These are phyloP conservation scores for Monosporozyma unispora DNA, from an alignment of 805 yeast species.

Conservation along the genomic window DNA sequence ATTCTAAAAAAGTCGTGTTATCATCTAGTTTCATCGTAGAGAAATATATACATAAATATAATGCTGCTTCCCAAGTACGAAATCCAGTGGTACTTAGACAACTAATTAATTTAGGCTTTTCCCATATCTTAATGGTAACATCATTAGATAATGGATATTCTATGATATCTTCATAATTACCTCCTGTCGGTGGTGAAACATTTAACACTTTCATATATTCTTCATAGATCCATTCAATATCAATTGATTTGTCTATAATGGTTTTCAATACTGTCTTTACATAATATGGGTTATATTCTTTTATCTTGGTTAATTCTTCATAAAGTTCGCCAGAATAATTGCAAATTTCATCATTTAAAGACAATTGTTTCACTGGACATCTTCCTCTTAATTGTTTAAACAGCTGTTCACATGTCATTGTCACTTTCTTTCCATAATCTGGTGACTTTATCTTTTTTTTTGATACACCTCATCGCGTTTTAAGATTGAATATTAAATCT, in stretches of 20 bases:
- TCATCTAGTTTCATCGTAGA: neutral
- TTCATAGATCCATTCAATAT: conserved; percentile 27
- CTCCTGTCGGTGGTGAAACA: conserved; percentile 9
- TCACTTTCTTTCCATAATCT: too few relatives aligned
- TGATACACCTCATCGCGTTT: neutral
- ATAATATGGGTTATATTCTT: conserved; percentile 42
- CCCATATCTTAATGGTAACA: conserved; percentile 32
- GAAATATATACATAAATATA: conserved; percentile 41
- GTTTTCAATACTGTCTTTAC: conserved; percentile 37
- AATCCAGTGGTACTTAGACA: conserved; percentile 81
- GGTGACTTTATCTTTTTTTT: neutral
- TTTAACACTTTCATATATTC: conserved; percentile 25
- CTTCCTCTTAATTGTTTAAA: conserved; percentile 10
- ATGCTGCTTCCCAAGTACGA: conserved; percentile 91
- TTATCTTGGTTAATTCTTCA: conserved; percentile 12
- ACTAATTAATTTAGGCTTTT: conserved; percentile 55
- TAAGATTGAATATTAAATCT: neutral
- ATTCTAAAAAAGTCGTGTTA: conserved; percentile 40
- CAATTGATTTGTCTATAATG: conserved; percentile 28
- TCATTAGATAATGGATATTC: conserved; percentile 21
- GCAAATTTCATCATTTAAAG: neutral
- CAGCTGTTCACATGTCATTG: neutral
- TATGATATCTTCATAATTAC: conserved; percentile 25
- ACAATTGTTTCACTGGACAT: conserved; percentile 6
- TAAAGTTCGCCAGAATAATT: conserved; percentile 9